phyloP scores from a whole-genome alignment of 2,329 filamentous ascomycete genomes.

The Polychaeton citri region DNA sequence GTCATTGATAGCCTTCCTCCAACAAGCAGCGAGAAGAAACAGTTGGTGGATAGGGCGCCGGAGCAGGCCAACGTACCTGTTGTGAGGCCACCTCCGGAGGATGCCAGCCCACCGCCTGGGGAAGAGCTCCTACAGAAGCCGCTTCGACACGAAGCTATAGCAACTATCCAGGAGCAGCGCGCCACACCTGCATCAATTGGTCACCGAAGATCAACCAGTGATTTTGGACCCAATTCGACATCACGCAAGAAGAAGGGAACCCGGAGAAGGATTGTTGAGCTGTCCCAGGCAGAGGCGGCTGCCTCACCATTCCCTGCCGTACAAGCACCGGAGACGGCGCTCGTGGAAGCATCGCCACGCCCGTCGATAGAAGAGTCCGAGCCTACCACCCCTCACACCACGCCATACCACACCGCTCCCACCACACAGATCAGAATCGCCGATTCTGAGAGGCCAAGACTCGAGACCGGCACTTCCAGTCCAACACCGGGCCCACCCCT shows the following conservation, averaged over 20 bases:
- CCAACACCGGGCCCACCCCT: slow-evolving; percentile 1
- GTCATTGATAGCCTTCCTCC: slow-evolving; percentile 75
- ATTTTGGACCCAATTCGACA: slow-evolving; percentile 14
- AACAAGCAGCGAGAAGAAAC: slow-evolving; percentile 71
- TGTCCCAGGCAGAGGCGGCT: slow-evolving; percentile 33
- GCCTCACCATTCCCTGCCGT: slow-evolving; percentile 13
- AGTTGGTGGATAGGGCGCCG: slow-evolving; percentile 67
- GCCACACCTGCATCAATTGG: slow-evolving; percentile 1
- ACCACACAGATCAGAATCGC: slow-evolving; percentile 1
- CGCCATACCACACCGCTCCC: background rate
- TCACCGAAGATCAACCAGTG: slow-evolving; percentile 17
- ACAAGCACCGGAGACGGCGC: slow-evolving; percentile 3
- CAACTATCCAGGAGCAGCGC: slow-evolving; percentile 8
- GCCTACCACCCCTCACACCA: slow-evolving; percentile 1
- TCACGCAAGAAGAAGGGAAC: slow-evolving; percentile 45
- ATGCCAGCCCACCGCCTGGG: slow-evolving; percentile 24
- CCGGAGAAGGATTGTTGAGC: slow-evolving; percentile 44
- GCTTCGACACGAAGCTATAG: background rate
- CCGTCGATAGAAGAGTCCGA: slow-evolving; percentile 8
- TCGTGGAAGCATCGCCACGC: slow-evolving; percentile 13
- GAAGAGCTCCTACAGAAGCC: background rate
- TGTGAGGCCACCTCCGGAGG: slow-evolving; percentile 53
- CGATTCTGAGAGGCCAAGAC: slow-evolving; percentile 3
- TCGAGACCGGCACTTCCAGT: slow-evolving; percentile 4
- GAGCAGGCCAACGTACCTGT: slow-evolving; percentile 66